Evolutionary conservation across 495 filamentous ascomycete genomes (phyloP).

Genomic region (Penicillium atrosanguineum): DNA sequence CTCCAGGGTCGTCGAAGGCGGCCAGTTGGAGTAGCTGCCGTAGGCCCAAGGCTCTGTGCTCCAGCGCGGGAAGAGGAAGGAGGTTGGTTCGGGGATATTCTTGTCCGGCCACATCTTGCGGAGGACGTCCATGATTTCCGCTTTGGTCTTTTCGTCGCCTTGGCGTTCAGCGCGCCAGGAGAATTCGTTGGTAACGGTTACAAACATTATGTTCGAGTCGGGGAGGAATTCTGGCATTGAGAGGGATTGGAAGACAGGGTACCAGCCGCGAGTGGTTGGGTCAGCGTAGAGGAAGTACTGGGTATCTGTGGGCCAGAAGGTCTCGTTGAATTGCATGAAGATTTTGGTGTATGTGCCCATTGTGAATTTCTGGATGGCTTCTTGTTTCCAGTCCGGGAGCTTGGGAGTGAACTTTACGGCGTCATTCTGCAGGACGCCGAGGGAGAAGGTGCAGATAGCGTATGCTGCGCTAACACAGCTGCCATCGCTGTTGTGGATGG

Average conservation of each 20-base stretch:
- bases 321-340: constrained; percentile 69
- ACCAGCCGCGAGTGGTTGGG: constrained; percentile 61
- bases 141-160: constrained; percentile 57
- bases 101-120: constrained; percentile 62
- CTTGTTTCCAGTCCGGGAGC: constrained; percentile 66
- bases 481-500: constrained; percentile 52
- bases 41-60: constrained; percentile 62
- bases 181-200: constrained; percentile 58
- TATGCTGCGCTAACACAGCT: constrained; percentile 61
- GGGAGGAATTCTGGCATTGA: constrained; percentile 57
- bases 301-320: constrained; percentile 67
- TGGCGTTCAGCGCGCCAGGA: constrained; percentile 64
- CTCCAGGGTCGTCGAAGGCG: constrained; percentile 60
- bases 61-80: constrained; percentile 72
- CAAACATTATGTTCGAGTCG: constrained; percentile 66
- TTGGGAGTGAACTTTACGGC: constrained; percentile 58
- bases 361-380: constrained; percentile 62
- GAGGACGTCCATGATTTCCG: constrained; percentile 60
- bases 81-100: constrained; percentile 62
- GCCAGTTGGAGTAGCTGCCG: constrained; percentile 78
- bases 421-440: constrained; percentile 69
- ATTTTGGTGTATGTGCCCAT: constrained; percentile 82
- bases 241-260: constrained; percentile 70
- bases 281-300: constrained; percentile 74
- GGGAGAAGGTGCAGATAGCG: constrained; percentile 57